phyloP scores from a whole-genome alignment of 1,284 basidiomycete genomes.

The Malassezia pachydermatis region DNA sequence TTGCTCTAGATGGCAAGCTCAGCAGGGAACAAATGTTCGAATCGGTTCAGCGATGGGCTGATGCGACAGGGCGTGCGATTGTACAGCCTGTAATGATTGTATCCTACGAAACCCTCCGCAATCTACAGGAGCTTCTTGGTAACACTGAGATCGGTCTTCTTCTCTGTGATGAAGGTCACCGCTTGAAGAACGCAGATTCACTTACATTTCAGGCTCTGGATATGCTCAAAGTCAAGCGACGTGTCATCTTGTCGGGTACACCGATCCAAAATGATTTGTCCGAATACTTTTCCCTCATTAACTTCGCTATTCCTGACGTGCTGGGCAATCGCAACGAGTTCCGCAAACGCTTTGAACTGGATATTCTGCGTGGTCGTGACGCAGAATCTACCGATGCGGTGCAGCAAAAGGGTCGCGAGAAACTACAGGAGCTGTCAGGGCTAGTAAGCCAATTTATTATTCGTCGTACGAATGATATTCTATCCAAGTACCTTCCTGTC shows the following conservation, averaged over 20 bases:
- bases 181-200: conserved; percentile 74
- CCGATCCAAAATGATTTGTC: conserved; percentile 89
- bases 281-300: conserved; percentile 91
- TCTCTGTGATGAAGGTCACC: conserved; percentile 92
- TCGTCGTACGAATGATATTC: conserved; percentile 84
- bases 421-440: conserved; percentile 81
- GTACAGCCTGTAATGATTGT: conserved; percentile 76
- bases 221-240: conserved; percentile 74
- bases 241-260: conserved; percentile 91
- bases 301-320: conserved; percentile 94
- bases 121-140: conserved; percentile 38
- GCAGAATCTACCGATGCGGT: conserved; percentile 73
- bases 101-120: conserved; percentile 83
- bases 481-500: conserved; percentile 94
- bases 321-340: conserved; percentile 86
- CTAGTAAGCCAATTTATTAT: conserved; percentile 95
- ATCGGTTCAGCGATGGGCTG: conserved; percentile 41
- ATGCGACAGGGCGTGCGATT: conserved; percentile 33
- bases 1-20: conserved; percentile 44
- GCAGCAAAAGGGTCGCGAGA: conserved; percentile 74
- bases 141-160: conserved; percentile 67
- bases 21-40: conserved; percentile 44
- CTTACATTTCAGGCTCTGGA: conserved; percentile 77
- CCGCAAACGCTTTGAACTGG: conserved; percentile 89
- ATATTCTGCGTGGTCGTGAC: conserved; percentile 85